phyloP scores from a whole-genome alignment of 345 rosid species.

The Alliaria petiolata region DNA sequence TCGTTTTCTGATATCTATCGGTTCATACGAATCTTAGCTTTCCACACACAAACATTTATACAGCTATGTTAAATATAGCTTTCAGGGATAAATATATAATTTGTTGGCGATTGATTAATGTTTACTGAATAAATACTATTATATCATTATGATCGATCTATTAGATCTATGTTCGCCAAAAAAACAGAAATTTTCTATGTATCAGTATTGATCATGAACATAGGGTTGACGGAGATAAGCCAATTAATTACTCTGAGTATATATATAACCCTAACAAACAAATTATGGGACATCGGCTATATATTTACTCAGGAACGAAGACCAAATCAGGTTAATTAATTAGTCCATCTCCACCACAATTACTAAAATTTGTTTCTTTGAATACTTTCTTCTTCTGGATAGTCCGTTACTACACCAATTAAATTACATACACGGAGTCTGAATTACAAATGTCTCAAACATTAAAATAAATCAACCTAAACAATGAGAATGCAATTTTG shows the following conservation, averaged over 20 bases:
- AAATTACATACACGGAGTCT: neutral
- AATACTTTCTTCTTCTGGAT: neutral
- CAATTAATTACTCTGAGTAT: neutral
- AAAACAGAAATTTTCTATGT: neutral
- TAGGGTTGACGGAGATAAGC: neutral
- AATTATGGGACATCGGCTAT: neutral
- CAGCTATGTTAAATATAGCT: constrained; percentile 10
- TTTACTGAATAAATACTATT: neutral
- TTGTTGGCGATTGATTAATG: neutral
- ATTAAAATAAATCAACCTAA: neutral
- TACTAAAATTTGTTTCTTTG: neutral
- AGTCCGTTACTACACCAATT: too few relatives aligned
- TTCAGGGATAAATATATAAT: constrained; percentile 10
- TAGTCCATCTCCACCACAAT: neutral
- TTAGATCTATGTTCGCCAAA: neutral
- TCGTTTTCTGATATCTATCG: constrained; percentile 16
- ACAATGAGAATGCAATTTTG: neutral
- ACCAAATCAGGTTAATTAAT: neutral
- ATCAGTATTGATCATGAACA: neutral
- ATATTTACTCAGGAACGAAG: neutral
- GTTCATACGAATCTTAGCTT: constrained; percentile 21
- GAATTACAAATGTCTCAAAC: neutral
- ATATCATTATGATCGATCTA: constrained; percentile 10
- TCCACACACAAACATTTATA: constrained; percentile 14
- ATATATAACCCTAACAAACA: too few relatives aligned